These are phyloP conservation scores for Calocybe gangraenosa DNA, from an alignment of 768 basidiomycete genomes.

Conservation along the genomic window DNA sequence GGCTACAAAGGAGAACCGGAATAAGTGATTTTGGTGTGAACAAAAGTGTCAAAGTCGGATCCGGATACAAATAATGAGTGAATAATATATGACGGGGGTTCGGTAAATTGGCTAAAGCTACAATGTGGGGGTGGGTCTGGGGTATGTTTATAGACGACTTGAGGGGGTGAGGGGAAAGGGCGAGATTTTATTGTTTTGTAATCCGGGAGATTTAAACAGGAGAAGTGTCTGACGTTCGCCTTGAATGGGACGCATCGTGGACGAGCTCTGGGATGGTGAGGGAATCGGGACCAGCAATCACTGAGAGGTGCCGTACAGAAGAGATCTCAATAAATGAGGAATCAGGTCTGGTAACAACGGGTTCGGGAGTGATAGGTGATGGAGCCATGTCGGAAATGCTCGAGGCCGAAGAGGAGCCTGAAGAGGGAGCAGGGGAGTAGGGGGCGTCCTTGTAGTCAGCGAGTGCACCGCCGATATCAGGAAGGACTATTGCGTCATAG, in stretches of 20 bases:
- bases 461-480: conserved; percentile 35
- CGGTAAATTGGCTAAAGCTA: conserved; percentile 17
- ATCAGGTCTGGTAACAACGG: conserved; percentile 21
- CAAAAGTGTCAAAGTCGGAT: no score
- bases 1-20: no score
- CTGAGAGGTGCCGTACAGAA: conserved; percentile 18
- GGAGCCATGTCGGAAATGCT: conserved; percentile 23
- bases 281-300: background rate
- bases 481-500: conserved; percentile 30
- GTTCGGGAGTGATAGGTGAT: conserved; percentile 6
- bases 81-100: conserved; percentile 4
- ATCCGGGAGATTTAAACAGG: conserved; percentile 8
- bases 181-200: no score
- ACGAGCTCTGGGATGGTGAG: conserved; percentile 8
- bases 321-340: conserved; percentile 27
- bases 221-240: conserved; percentile 11
- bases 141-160: conserved; percentile 3
- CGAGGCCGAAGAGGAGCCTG: conserved; percentile 33
- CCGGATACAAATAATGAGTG: background rate
- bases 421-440: conserved; percentile 29
- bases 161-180: background rate
- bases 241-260: background rate
- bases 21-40: no score
- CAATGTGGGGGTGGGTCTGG: conserved; percentile 8
- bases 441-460: conserved; percentile 29